Base-by-base conservation (phyloP, 108 stramenopile genomes). In the Cyclotella atomus region DNA sequence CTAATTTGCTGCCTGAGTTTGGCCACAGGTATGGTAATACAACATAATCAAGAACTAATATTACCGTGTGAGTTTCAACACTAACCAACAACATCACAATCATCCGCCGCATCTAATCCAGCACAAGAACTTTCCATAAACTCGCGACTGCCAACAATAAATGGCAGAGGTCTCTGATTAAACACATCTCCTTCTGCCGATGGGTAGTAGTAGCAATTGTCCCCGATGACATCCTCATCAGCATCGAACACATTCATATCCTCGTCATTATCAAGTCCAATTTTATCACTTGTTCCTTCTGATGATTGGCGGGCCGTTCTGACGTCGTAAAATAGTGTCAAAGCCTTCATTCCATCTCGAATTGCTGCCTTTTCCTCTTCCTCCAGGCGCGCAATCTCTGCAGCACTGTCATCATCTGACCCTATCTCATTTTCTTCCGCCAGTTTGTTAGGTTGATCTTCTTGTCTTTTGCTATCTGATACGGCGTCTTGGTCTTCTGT, bases 131-230 rank as follows among this genome's bases (percentile, higher is more conserved):
- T 75, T 38, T 76, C 81, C 81, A 82, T 82, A 45, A 82, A 82
- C 54, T 75, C 81, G 19, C 67, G 36, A 52, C 68, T 70, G 24
- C 81, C 81, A 1, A 82, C 61, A 63, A 77, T 59, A 35, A 76
- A 82, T 15, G 81, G 81, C 28, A 82, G 24, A 17, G 81, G 75
- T n/a, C 81, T 36, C 45, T 71, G 70, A 59, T 82, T 82, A 28
- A 82, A 82, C 23, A 14, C 67, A 59, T 82, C 81, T 5, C 23
- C 75, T 8, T 59, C 56, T 3, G 77, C 72, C 14, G 56, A 67
- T 16, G 65, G 73, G 29, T 79, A 79, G 56, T 54, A 70, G 49
- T 79, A 79, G 68, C 72, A 74, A 41, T 67, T 28, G 5, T 73
- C 72, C 21, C 68, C 76, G 57, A 69, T 70, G 3, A 75, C 38